Conservation (phyloP, 139 green algal species). For the Micractinium sp. region DNA sequence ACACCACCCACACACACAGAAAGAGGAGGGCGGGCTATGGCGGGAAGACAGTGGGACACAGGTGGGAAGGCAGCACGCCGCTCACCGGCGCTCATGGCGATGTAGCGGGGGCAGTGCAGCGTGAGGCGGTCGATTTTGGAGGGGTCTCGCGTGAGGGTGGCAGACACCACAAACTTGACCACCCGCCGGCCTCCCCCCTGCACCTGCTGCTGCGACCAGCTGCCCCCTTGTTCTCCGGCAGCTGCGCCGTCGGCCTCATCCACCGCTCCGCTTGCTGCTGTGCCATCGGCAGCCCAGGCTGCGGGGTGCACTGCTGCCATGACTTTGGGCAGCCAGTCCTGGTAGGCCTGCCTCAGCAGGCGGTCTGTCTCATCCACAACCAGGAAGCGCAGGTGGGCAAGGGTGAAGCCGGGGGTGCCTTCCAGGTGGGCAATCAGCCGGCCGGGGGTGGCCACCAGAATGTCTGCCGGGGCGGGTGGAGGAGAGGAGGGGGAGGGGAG, state of each 20-base stretch:
- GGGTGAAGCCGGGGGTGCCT: constrained; percentile 46
- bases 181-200: constrained; percentile 30
- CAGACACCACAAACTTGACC: constrained; percentile 90
- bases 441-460: constrained; percentile 83
- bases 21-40: too few relatives aligned
- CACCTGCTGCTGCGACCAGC: background rate
- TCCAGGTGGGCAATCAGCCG: constrained; percentile 80
- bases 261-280: background rate
- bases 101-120: constrained; percentile 82
- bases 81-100: constrained; percentile 58
- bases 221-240: background rate
- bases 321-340: constrained; percentile 91
- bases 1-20: too few relatives aligned
- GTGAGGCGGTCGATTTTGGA: constrained; percentile 80
- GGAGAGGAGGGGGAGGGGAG: background rate
- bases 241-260: background rate
- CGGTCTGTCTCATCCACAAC: constrained; percentile 94
- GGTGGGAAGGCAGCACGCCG: too few relatives aligned
- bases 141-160: constrained; percentile 92
- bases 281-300: constrained; percentile 2
- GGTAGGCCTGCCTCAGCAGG: constrained; percentile 92
- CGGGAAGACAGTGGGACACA: background rate
- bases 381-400: constrained; percentile 73
- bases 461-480: constrained; percentile 18
- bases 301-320: constrained; percentile 41